Evolutionary conservation across 2,329 filamentous ascomycete genomes (phyloP).

Genomic region (Aschersonia sp.): DNA sequence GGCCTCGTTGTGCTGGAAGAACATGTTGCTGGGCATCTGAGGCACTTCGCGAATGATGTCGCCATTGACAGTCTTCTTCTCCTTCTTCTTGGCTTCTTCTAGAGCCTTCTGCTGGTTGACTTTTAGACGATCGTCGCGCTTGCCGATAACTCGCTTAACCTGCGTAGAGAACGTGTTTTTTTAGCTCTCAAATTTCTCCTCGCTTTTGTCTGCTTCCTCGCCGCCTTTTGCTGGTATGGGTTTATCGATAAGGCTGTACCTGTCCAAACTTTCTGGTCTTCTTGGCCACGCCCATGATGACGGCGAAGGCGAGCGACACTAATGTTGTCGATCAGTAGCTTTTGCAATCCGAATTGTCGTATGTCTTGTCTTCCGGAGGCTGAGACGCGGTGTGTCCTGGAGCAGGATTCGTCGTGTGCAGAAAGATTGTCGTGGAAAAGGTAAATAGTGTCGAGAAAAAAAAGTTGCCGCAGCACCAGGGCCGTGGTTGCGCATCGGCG

Average conservation of each 20-base stretch:
- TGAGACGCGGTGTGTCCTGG: too few species aligned
- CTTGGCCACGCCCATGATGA: slow-evolving; percentile 71
- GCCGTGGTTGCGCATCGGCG: too few species aligned
- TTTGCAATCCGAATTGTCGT: neutral
- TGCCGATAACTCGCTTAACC: slow-evolving; percentile 72
- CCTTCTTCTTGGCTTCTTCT: slow-evolving; percentile 39
- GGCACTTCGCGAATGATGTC: slow-evolving; percentile 66
- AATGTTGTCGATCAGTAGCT: too few species aligned
- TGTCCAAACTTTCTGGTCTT: slow-evolving; percentile 83
- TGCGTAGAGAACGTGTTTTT: slow-evolving; percentile 10
- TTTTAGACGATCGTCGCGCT: slow-evolving; percentile 67
- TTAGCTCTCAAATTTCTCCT: neutral
- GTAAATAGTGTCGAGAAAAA: neutral
- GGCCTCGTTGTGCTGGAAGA: slow-evolving; percentile 80
- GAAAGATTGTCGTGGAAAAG: too few species aligned
- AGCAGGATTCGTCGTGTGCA: too few species aligned
- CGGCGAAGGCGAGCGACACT: neutral
- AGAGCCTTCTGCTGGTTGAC: slow-evolving; percentile 62
- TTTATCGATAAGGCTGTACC: slow-evolving; percentile 26
- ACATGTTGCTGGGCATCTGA: slow-evolving; percentile 70
- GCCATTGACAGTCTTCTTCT: slow-evolving; percentile 38
- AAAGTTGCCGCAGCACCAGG: neutral
- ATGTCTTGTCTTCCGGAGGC: too few species aligned
- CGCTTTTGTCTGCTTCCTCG: neutral
- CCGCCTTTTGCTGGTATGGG: neutral